Evolutionary conservation across 2,329 filamentous ascomycete genomes (phyloP), one percentile per base, ranked within the genome.

Genomic region (Ophiostoma montium): DNA sequence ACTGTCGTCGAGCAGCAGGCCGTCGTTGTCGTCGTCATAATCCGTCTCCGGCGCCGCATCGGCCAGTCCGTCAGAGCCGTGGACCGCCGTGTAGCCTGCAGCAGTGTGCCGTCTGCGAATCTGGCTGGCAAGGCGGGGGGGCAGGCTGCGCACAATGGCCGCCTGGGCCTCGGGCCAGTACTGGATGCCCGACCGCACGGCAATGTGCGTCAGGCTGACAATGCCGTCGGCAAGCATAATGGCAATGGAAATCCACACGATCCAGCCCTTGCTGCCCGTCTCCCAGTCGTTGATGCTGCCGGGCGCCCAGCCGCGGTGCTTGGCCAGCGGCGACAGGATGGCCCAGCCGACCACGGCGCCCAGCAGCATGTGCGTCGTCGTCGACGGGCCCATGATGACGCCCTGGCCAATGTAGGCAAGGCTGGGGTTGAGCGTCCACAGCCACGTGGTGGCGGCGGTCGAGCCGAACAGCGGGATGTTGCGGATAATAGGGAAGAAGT

Each of bases 331-430:
- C 3, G 89, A 95, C 1, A 98, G 71, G 6, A 96, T 63, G 0
- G 80, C 92, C 92, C 92, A 98, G 23, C 92, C 92, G 10, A 95
- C 60, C 15, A 94, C 63, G 3, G 92, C 89, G 5, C 92, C 92
- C 2, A 96, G 68, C 1, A 95, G 75, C 92, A 98, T 98, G 58
- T 96, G 90, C 47, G 94, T 73, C 3, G 90, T 96, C 0, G 92
- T 98, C 35, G 87, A 83, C 4, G 90, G 86, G 0, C 92, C 92
- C 92, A 98, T 98, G 60, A 98, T 96, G 54, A 98, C 94, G 11
- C 92, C 92, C 66, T 98, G 92, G 0, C 92, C 92, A 23, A 96
- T 80, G 62, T 98, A 98, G 2, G 92, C 92, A n/a, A 94, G 82
- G 42, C 88, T 95, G 0, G 92, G 92, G 57, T 98, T 98, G 7